A percentile compares a stretch with the other conserved stretches of the same genome.
Conservation (phyloP, 2,329 filamentous ascomycete genomes). For the Massarina eburnea region DNA sequence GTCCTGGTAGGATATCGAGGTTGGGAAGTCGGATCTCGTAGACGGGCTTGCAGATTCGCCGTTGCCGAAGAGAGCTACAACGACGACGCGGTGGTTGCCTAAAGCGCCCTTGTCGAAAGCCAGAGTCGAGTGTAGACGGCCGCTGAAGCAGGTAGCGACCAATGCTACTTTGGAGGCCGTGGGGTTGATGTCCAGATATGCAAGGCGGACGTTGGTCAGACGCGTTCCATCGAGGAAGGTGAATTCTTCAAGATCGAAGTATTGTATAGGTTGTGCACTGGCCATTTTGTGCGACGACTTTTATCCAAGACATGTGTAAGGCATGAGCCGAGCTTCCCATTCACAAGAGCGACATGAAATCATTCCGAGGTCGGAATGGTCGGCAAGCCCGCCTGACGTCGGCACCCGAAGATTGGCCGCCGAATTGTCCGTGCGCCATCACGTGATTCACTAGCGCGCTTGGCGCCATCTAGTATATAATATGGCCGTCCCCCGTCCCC, state of each 20-base stretch:
- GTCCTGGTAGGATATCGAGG: constrained; percentile 50
- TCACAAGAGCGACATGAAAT: no score
- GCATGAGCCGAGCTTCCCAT: no score
- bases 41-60: constrained; percentile 58
- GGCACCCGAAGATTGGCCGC: no score
- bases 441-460: no score
- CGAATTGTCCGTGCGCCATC: no score
- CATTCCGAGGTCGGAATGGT: no score
- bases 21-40: constrained; percentile 51
- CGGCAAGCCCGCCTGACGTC: no score
- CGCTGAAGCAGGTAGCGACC: constrained; percentile 59
- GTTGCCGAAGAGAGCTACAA: constrained; percentile 56
- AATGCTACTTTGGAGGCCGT: constrained; percentile 35
- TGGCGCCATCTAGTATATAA: no score
- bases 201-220: constrained; percentile 15
- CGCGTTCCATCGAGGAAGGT: constrained; percentile 20
- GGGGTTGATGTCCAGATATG: constrained; percentile 28
- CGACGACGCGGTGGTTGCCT: constrained; percentile 53
- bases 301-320: no score
- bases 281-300: no score
- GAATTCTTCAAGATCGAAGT: constrained; percentile 20
- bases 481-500: no score
- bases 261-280: not conserved
- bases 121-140: constrained; percentile 53
- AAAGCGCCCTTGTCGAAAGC: constrained; percentile 50